Base-by-base conservation (phyloP, 2,329 filamentous ascomycete genomes). In the Fusarium sp. region DNA sequence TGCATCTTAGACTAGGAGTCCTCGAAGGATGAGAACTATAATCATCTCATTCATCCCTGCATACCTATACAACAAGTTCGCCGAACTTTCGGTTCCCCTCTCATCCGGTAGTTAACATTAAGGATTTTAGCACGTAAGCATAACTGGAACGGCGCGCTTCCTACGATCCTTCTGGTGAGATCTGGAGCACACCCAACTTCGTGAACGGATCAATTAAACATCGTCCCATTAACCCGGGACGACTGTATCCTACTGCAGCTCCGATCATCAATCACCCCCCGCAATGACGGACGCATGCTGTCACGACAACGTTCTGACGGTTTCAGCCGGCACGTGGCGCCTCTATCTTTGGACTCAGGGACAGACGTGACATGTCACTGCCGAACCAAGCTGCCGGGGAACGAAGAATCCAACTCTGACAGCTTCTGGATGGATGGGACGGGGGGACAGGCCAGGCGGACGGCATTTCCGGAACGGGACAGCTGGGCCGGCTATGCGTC, bases 251-350 rank as follows among this genome's bases (percentile, higher is more conserved):
- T 34, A 34, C 50, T 34, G 50, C 50, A 36, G 50, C 16, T 34
- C 20, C 18, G 50, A 53, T 34, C 29, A 53, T n/a, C 50, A 55
- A 53, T 10, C 50, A 55, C 31, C 50, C 27, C 34, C 36, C 54
- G 13, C 25, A 42, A 46, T 29, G 18, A 33, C 23, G 14, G 31
- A 16, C 27, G 14, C 34, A 40, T 50, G 31, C 27, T 49, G 44
- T 57, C 23, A 46, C 44, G 46, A 44, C 42, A 51, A 54, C 55
- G 38, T 10, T 29, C 38, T 33, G 40, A 56, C 63, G 58, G 54
- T 59, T 67, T 29, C 14, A 46, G 29, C 31, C 13, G 49, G 33
- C 65, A 63, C 65, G 64, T 67, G 58, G 65, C 58, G 29, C 25
- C 16, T 34, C 44, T 55, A 61, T 51, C 50, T 57, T 50, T 36